Base-by-base conservation (phyloP, 2,329 filamentous ascomycete genomes). In the Fusarium napiforme region DNA sequence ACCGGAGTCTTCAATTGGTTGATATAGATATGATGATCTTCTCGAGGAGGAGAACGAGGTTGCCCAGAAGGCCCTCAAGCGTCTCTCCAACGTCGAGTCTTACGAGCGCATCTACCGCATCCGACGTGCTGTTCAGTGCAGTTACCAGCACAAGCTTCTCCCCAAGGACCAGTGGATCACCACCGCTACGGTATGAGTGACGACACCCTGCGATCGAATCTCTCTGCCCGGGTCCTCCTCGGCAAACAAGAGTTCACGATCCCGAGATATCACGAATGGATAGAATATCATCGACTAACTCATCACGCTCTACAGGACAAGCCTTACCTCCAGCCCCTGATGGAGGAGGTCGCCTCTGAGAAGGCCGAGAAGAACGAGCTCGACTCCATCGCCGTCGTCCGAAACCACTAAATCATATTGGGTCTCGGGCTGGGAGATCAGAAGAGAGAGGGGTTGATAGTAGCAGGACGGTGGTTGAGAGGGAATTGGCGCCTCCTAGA, bases 21-120 rank as follows among this genome's bases (percentile, higher is more conserved):
- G 53, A 71, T 53, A 68, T 56, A 98, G 96, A 85, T 91, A 92
- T 88, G 96, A 99, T 85, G 96, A 99, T 83, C 86, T 99, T 83
- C 93, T 98, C 83, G 91, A 93, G 82, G 96, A 99, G 86, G 96
- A 99, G 87, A 93, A 89, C 87, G 93, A 96, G 79, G 86, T 88
- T 66, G 94, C 97, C 80, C 92, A 96, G 84, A 89, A 92, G 78
- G 96, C 96, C 73, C 90, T 99, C 81, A 93, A 93, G 89, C 94
- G 96, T 83, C 93, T 99, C 72, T 90, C 93, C 66, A 89, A 94
- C 80, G 94, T 97, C 88, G 94, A 96, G 83, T 89, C 92, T 80
- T 98, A 98, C 87, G 96, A 99, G 87, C 96, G 96, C 83, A 91
- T 98, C 83, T 99, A 95, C 92, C 95, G 96, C 82, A 91, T 99